These are phyloP conservation scores for Alternaria longipes DNA, from an alignment of 2,329 filamentous ascomycete genomes.

Conservation along the genomic window DNA sequence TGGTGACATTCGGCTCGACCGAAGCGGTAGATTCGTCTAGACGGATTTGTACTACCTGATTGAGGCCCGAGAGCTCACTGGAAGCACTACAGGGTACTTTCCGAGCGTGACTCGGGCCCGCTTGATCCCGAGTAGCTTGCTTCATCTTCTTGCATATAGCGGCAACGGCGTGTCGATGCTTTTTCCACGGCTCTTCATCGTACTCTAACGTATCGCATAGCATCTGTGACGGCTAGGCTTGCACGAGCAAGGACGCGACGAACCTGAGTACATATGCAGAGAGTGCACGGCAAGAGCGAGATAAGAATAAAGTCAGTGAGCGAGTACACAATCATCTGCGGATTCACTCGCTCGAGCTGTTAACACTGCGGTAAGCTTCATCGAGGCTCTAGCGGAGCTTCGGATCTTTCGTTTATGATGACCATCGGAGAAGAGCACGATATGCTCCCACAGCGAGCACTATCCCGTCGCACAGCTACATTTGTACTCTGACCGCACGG, in stretches of 20 bases:
- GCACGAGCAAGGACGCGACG: not conserved
- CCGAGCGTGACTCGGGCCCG: not conserved
- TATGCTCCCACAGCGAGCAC: no score
- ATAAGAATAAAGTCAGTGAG: not conserved
- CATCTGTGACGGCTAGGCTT: constrained; percentile 1
- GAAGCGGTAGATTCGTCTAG: not conserved
- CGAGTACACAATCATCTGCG: not conserved
- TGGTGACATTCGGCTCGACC: constrained; percentile 5
- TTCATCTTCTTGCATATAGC: not conserved
- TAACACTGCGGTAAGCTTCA: not conserved
- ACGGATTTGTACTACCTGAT: not conserved
- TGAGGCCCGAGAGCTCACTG: not conserved
- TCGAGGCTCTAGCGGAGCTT: not conserved
- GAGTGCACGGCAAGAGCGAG: not conserved
- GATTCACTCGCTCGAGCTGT: no score
- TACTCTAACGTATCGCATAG: not conserved
- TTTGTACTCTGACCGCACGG: no score
- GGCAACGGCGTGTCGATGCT: not conserved
- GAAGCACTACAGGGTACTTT: not conserved
- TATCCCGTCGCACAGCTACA: no score
- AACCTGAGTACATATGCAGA: not conserved
- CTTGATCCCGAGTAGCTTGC: not conserved
- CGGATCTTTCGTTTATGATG: not conserved
- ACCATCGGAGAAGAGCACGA: not conserved
- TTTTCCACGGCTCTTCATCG: not conserved